Conservation (phyloP, 208 protist genomes). For the Histomonas meleagridis region DNA sequence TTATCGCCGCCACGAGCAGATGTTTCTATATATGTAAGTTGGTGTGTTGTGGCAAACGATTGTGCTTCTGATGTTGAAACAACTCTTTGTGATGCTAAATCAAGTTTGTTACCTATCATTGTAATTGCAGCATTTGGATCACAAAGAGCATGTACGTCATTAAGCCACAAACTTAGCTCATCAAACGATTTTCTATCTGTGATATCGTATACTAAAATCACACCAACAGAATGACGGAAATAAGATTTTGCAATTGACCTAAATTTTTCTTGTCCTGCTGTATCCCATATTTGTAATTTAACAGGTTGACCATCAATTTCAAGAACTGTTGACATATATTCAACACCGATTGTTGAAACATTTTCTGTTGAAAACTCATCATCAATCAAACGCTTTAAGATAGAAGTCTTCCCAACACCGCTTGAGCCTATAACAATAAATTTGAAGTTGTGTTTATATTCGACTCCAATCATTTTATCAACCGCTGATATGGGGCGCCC, state of each 20-base stretch:
- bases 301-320: background rate
- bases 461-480: constrained; percentile 14
- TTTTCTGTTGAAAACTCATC: background rate
- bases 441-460: constrained; percentile 23
- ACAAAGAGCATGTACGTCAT: constrained; percentile 2
- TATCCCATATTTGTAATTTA: constrained; percentile 22
- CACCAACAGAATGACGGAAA: constrained; percentile 6
- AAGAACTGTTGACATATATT: constrained; percentile 10
- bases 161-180: constrained; percentile 9
- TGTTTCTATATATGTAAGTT: background rate
- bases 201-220: constrained; percentile 16
- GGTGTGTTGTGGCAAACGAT: background rate
- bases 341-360: constrained; percentile 26
- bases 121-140: background rate
- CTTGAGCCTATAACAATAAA: constrained; percentile 25
- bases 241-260: constrained; percentile 31
- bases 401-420: background rate
- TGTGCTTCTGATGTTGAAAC: constrained; percentile 10
- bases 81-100: background rate
- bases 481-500: too few relatives aligned
- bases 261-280: constrained; percentile 4
- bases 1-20: constrained; percentile 11
- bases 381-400: background rate
- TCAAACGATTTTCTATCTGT: constrained; percentile 27
- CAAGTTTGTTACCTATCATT: constrained; percentile 19